Conservation (phyloP, 257 asterid genomes). For the Coffea eugenioides region DNA sequence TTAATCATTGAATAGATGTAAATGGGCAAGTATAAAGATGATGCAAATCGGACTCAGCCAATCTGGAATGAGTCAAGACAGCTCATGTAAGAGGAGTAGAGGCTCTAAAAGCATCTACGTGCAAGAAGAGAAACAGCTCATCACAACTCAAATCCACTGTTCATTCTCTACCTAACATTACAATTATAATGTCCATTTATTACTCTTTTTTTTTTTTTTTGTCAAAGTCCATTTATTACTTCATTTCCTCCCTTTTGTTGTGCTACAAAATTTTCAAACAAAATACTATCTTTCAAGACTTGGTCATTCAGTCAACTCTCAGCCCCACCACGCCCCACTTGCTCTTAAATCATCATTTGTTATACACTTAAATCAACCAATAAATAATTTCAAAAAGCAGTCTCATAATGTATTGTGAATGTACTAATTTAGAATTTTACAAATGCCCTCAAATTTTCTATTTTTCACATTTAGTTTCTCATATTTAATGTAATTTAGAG, state of each 20-base stretch:
- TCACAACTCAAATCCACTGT: conserved; percentile 2
- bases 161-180: conserved; percentile 7
- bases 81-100: neutral
- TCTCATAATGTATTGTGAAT: neutral
- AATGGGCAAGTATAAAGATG: neutral
- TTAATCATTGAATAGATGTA: neutral
- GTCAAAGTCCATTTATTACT: neutral
- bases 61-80: neutral
- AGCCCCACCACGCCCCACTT: conserved; percentile 6
- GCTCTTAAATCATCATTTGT: neutral
- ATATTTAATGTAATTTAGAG: neutral
- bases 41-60: neutral
- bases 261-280: neutral
- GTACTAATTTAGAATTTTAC: no score
- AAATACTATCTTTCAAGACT: neutral
- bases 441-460: neutral
- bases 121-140: conserved; percentile 16
- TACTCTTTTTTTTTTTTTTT: no score
- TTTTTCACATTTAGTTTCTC: no score
- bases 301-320: neutral
- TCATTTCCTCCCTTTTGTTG: neutral
- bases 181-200: neutral
- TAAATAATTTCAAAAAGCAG: neutral
- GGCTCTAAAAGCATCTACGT: neutral
- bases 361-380: neutral